Percentiles rank a stretch among this genome's conserved stretches.
phyloP scores from a whole-genome alignment of 352 stramenopile species.

The Phytophthora hibernalis region DNA sequence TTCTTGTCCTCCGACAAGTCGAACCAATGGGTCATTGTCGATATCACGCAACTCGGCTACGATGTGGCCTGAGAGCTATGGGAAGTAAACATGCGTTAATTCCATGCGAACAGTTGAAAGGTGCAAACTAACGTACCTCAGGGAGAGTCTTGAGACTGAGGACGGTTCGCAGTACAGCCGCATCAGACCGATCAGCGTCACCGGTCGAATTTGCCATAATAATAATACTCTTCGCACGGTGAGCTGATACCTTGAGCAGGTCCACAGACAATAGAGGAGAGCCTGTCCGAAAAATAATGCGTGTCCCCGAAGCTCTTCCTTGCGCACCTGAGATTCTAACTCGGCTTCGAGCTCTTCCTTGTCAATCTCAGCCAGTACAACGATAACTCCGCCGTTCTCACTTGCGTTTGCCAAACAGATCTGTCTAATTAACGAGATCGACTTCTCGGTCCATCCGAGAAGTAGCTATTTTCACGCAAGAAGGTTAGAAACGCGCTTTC shows the following conservation, averaged over 20 bases:
- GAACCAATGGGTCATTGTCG: conserved; percentile 82
- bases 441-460: conserved; percentile 86
- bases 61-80: conserved; percentile 69
- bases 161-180: conserved; percentile 71
- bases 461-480: conserved; percentile 52
- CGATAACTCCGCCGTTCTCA: conserved; percentile 76
- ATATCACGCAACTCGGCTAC: conserved; percentile 86
- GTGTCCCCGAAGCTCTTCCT: conserved; percentile 64
- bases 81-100: not conserved
- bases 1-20: conserved; percentile 69
- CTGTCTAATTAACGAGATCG: conserved; percentile 76
- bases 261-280: conserved; percentile 79
- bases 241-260: conserved; percentile 73
- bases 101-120: not conserved
- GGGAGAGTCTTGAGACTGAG: conserved; percentile 76
- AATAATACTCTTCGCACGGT: conserved; percentile 74
- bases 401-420: conserved; percentile 87
- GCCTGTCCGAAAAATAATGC: conserved; percentile 79
- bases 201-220: conserved; percentile 70
- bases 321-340: conserved; percentile 55
- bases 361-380: conserved; percentile 69
- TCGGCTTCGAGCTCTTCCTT: conserved; percentile 80
- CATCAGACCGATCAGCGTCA: conserved; percentile 80
- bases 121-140: conserved; percentile 29
- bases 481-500: not conserved